Conservation (phyloP, 163 green algal species). For the Prototheca cutis region DNA sequence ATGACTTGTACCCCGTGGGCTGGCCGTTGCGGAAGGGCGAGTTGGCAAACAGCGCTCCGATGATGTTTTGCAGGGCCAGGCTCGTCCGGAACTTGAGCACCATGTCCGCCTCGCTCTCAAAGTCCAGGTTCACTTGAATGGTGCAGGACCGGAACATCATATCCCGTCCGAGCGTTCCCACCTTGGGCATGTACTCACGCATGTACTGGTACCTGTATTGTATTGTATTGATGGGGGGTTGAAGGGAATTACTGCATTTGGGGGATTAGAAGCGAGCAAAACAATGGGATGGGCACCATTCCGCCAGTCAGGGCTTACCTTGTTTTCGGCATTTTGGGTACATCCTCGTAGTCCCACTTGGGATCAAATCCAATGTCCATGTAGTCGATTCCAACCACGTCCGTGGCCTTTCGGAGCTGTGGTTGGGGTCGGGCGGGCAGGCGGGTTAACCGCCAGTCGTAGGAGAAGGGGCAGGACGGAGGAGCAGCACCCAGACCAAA, state of each 20-base stretch:
- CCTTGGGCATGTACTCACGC: slow-evolving; percentile 92
- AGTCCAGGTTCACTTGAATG: slow-evolving; percentile 98
- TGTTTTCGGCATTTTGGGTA: slow-evolving; percentile 93
- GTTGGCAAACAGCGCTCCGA: slow-evolving; percentile 94
- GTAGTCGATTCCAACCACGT: slow-evolving; percentile 81
- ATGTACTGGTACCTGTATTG: slow-evolving; percentile 87
- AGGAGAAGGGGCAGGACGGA: no score
- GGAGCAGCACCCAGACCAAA: no score
- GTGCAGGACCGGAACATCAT: slow-evolving; percentile 99
- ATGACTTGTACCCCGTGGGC: slow-evolving; percentile 65
- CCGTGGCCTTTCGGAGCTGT: slow-evolving; percentile 59
- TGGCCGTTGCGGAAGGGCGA: slow-evolving; percentile 90
- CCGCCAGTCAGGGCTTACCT: no score
- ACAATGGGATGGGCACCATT: no score
- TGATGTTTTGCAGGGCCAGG: slow-evolving; percentile 73
- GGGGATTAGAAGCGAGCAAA: no score
- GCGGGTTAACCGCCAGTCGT: no score
- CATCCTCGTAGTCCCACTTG: slow-evolving; percentile 71
- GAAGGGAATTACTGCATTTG: no score
- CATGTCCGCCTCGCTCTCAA: slow-evolving; percentile 91
- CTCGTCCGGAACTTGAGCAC: slow-evolving; percentile 90
- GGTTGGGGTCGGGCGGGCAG: no score
- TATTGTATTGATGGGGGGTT: no score
- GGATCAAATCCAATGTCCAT: slow-evolving; percentile 89
- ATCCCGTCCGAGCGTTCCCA: slow-evolving; percentile 81